phyloP scores from a whole-genome alignment of 2,329 filamentous ascomycete genomes.

The Microdochium paspali region DNA sequence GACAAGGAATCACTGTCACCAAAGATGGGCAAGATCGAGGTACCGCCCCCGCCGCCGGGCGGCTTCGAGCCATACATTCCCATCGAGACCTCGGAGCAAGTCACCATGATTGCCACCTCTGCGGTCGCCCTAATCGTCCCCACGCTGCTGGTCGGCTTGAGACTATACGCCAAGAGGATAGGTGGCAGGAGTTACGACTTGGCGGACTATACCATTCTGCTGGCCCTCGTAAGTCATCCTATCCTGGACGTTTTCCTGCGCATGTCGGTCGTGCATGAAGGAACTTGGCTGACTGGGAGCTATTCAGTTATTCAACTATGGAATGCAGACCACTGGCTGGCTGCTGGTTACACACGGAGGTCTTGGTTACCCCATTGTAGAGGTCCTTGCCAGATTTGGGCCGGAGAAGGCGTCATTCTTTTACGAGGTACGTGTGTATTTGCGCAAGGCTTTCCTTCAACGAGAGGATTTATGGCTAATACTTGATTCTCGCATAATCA shows the following conservation, averaged over 20 bases:
- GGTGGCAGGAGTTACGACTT: background rate
- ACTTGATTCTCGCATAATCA: background rate
- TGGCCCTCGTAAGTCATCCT: background rate
- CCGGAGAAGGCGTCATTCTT: conserved; percentile 1
- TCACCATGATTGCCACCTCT: conserved; percentile 1
- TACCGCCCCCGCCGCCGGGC: background rate
- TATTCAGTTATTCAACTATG: conserved; percentile 2
- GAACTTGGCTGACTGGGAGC: background rate
- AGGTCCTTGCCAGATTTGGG: conserved; percentile 1
- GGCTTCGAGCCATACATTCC: background rate
- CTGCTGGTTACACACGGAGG: conserved; percentile 5
- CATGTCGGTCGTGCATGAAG: background rate
- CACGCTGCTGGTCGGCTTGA: conserved; percentile 1
- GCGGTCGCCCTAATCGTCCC: conserved; percentile 1
- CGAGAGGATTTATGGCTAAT: background rate
- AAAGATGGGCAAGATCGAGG: no score
- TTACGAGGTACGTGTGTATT: conserved; percentile 2
- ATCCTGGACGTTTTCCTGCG: background rate
- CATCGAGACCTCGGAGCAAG: conserved; percentile 3
- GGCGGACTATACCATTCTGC: conserved; percentile 3
- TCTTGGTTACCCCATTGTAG: conserved; percentile 1
- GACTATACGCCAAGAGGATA: conserved; percentile 2
- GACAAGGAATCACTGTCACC: no score
- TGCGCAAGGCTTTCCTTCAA: background rate
- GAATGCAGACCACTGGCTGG: conserved; percentile 1